A percentile compares a stretch with the other conserved stretches of the same genome.
These are phyloP conservation scores for Candida golubevii DNA, from an alignment of 805 yeast genomes.

Conservation along the genomic window DNA sequence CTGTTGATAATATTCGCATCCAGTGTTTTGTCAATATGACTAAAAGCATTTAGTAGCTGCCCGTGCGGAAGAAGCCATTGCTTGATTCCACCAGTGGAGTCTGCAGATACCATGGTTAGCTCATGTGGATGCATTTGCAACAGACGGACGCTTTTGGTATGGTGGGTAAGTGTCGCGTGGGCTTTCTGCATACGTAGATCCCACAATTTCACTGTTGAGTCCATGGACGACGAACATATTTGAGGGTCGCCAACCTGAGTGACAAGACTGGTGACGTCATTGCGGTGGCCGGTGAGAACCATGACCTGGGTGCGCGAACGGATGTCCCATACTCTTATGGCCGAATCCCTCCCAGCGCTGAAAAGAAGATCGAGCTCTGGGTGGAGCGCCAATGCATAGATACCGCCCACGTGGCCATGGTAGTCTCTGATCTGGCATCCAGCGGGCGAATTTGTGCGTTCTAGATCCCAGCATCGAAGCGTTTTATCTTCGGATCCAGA, in stretches of 20 bases:
- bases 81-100: constrained; percentile 67
- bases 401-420: constrained; percentile 92
- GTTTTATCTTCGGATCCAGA: constrained; percentile 91
- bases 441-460: constrained; percentile 59
- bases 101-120: constrained; percentile 73
- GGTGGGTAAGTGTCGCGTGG: constrained; percentile 73
- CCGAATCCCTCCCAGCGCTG: constrained; percentile 86
- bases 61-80: constrained; percentile 86
- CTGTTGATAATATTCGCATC: constrained; percentile 59
- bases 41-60: constrained; percentile 54
- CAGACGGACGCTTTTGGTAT: constrained; percentile 74
- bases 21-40: constrained; percentile 30
- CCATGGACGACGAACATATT: constrained; percentile 76
- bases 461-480: constrained; percentile 94
- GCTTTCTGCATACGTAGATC: constrained; percentile 79
- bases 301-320: constrained; percentile 71
- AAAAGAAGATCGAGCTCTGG: constrained; percentile 81
- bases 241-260: constrained; percentile 81
- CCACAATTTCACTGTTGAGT: constrained; percentile 85
- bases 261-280: constrained; percentile 65
- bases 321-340: constrained; percentile 90
- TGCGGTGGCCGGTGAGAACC: constrained; percentile 77
- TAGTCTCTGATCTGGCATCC: constrained; percentile 67
- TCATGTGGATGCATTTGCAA: constrained; percentile 65
- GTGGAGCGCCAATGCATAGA: constrained; percentile 77